Base-by-base conservation (phyloP, 768 basidiomycete species). In the Calvatia gigantea region DNA sequence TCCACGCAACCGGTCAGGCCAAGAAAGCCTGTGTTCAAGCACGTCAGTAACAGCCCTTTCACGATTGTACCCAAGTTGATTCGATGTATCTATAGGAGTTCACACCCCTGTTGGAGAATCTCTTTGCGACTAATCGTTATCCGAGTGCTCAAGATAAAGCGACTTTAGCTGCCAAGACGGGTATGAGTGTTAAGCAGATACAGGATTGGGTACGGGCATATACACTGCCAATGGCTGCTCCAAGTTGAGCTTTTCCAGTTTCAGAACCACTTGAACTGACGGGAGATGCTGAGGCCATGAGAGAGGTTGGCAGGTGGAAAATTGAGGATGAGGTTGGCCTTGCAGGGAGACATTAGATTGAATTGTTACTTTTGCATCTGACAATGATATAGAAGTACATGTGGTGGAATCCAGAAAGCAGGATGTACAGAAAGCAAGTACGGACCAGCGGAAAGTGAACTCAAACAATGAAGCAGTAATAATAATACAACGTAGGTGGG, bases 211-310 rank as follows among this genome's bases (percentile, higher is more conserved):
- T 82, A 56, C n/a, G n/a, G n/a, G n/a, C n/a, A n/a, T n/a, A n/a
- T n/a, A n/a, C n/a, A n/a, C n/a, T n/a, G n/a, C n/a, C n/a, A n/a
- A n/a, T n/a, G n/a, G n/a, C n/a, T n/a, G n/a, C n/a, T n/a, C n/a
- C n/a, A n/a, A n/a, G n/a, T n/a, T n/a, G n/a, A n/a, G n/a, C n/a
- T n/a, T n/a, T n/a, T n/a, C n/a, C n/a, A n/a, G n/a, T n/a, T n/a
- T n/a, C n/a, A n/a, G n/a, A n/a, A n/a, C n/a, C n/a, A n/a, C n/a
- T n/a, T n/a, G n/a, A n/a, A n/a, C n/a, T n/a, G n/a, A n/a, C n/a
- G n/a, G 97, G 97, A 0, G 91, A 92, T 61, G 78, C 82, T 23
- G 75, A 80, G 39, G 91, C 94, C 0, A 98, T 99, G 96, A 75
- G 83, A 31, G 82, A 89, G 61, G 94, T 99, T 0, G 97, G 96